Base-by-base conservation (phyloP, 176 grass and related monocot genomes). In the Phoenix dactylifera region DNA sequence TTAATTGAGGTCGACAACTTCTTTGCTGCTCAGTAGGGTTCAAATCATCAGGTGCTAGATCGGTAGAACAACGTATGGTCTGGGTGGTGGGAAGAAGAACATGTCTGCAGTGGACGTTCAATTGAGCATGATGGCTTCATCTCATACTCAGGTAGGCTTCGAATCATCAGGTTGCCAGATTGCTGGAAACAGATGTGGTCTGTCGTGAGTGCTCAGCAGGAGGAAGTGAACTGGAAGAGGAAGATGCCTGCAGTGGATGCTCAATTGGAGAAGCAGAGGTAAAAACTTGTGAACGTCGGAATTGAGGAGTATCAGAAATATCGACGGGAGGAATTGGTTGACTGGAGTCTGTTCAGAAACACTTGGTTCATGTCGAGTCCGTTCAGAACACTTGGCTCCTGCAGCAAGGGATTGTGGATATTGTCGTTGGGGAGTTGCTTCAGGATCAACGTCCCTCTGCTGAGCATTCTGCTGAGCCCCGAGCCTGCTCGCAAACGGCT, bases 91-190 rank as follows among this genome's bases (percentile, higher is more conserved):
- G 64, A 55, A 5, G 26, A 77, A 26, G 39, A 55, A 70, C 59
- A 78, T 7, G 19, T 72, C 69, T 62, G 49, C 30, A 69, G 9
- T 44, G 35, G 35, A 44, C 12, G 10, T 12, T 84, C 74, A 73
- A 88, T 88, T 14, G 84, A 88, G 26, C 24, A 74, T 0, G 77
- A 72, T 62, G 87, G 51, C 19, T 84, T 69, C 84, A 75, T 81
- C 70, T 79, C 74, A 69, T 77, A 17, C 16, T 44, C 35, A 2
- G 35, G 35, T 10, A 44, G 35, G 35, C 25, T 26, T 16, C 69
- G 58, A 39, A 17, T 61, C 60, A 70, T 54, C 6, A 2, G 18
- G 62, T 65, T 65, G 57, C 26, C 48, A 65, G 22, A 66, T 80
- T 64, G 51, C 24, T 70, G 29, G 55, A 60, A 24, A 22, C 68